phyloP scores from a whole-genome alignment of 2,329 filamentous ascomycete species.

The Boeremia exigua region DNA sequence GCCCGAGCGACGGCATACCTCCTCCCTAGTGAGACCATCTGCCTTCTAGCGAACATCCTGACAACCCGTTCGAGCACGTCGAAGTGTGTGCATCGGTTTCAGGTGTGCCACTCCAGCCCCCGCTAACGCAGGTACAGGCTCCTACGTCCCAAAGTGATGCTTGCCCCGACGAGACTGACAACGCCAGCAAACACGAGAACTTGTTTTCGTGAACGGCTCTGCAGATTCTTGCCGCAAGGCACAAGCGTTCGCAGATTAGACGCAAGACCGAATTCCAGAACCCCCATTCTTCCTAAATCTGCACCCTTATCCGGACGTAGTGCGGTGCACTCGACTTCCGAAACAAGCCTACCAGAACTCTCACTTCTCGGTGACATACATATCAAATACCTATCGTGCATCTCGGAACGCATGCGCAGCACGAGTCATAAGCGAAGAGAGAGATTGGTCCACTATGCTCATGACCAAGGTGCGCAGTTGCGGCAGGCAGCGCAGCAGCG shows the following conservation, averaged over 20 bases:
- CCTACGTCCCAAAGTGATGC: slow-evolving; percentile 38
- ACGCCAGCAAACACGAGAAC: slow-evolving; percentile 10
- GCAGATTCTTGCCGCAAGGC: slow-evolving; percentile 32
- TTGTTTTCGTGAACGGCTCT: slow-evolving; percentile 35
- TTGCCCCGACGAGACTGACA: slow-evolving; percentile 36
- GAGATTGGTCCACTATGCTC: background rate
- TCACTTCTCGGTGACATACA: slow-evolving; percentile 4
- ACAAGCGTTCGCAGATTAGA: slow-evolving; percentile 37
- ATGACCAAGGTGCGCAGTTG: background rate
- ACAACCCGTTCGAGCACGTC: slow-evolving; percentile 26
- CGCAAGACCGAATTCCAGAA: slow-evolving; percentile 12
- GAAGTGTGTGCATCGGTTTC: slow-evolving; percentile 40
- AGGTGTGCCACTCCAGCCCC: slow-evolving; percentile 31
- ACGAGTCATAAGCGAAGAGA: slow-evolving; percentile 8
- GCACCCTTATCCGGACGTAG: background rate
- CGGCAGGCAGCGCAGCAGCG: background rate
- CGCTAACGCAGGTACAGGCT: slow-evolving; percentile 48
- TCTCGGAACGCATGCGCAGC: background rate
- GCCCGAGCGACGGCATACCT: slow-evolving; percentile 23
- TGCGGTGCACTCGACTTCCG: slow-evolving; percentile 6
- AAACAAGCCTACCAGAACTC: slow-evolving; percentile 14
- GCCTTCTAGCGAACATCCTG: slow-evolving; percentile 31
- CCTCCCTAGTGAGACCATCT: slow-evolving; percentile 29
- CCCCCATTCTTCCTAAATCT: slow-evolving; percentile 8
- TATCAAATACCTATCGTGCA: slow-evolving; percentile 4